Conservation (phyloP, 768 basidiomycete genomes). For the Xerocomellus intermedius region DNA sequence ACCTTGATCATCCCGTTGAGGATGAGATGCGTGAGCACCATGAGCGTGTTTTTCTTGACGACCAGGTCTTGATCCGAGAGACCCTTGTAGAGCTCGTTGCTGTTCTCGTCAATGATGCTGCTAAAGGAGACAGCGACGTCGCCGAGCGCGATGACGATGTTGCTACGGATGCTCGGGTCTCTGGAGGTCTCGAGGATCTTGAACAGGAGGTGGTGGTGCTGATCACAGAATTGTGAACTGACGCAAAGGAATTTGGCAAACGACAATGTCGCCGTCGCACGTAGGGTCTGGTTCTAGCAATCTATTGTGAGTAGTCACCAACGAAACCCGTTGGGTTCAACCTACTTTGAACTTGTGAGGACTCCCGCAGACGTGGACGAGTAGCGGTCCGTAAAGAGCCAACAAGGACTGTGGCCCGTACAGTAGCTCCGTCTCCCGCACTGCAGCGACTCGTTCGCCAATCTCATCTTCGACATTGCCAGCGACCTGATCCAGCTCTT, state of each 20-base stretch:
- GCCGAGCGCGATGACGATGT: slow-evolving; percentile 96
- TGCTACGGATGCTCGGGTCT: slow-evolving; percentile 88
- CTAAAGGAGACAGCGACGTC: slow-evolving; percentile 99
- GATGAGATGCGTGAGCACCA: slow-evolving; percentile 97
- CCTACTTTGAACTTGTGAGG: slow-evolving; percentile 87
- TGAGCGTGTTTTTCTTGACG: slow-evolving; percentile 99
- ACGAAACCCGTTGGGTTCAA: not conserved
- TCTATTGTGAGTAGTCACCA: slow-evolving; percentile 6
- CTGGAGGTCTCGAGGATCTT: slow-evolving; percentile 90
- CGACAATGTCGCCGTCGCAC: slow-evolving; percentile 82
- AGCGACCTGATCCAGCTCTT: slow-evolving; percentile 95
- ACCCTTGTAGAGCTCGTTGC: slow-evolving; percentile 91
- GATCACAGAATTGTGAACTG: slow-evolving; percentile 90
- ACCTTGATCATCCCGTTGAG: slow-evolving; percentile 99
- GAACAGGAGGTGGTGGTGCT: slow-evolving; percentile 85
- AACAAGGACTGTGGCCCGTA: slow-evolving; percentile 82
- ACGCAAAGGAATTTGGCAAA: slow-evolving; percentile 98
- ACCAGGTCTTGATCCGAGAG: slow-evolving; percentile 81
- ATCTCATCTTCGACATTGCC: slow-evolving; percentile 99
- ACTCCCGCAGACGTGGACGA: slow-evolving; percentile 86
- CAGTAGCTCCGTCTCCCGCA: slow-evolving; percentile 85
- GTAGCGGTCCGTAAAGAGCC: slow-evolving; percentile 83
- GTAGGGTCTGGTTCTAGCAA: slow-evolving; percentile 75
- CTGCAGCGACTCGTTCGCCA: slow-evolving; percentile 81
- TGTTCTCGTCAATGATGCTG: slow-evolving; percentile 95